phyloP scores from a whole-genome alignment of 345 rosid species.

The Arabis alpina region DNA sequence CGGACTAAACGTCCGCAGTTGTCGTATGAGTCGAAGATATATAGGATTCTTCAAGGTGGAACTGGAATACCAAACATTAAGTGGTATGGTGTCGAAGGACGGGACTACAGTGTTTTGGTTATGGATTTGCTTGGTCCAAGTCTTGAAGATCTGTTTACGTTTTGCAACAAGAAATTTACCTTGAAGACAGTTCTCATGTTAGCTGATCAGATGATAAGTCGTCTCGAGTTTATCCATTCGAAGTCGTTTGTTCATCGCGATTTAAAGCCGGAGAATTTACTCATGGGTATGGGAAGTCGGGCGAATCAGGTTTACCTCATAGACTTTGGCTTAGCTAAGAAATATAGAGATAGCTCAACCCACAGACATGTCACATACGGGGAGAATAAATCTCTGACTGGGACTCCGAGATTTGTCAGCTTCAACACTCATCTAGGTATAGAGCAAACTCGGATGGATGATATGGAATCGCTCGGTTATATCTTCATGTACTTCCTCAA shows the following conservation, averaged over 20 bases:
- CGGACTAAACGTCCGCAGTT: slow-evolving; percentile 91
- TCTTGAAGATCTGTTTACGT: slow-evolving; percentile 92
- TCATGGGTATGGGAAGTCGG: slow-evolving; percentile 92
- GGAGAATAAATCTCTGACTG: slow-evolving; percentile 93
- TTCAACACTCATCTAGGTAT: slow-evolving; percentile 99
- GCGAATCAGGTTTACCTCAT: slow-evolving; percentile 91
- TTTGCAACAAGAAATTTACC: slow-evolving; percentile 78
- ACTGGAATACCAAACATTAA: slow-evolving; percentile 92
- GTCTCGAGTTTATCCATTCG: slow-evolving; percentile 89
- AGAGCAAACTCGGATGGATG: slow-evolving; percentile 99
- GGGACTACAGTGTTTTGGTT: slow-evolving; percentile 76
- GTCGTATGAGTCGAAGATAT: slow-evolving; percentile 77
- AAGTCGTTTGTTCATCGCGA: slow-evolving; percentile 94
- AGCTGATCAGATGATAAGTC: slow-evolving; percentile 98
- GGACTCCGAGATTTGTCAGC: slow-evolving; percentile 99
- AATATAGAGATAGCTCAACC: slow-evolving; percentile 78
- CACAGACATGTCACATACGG: slow-evolving; percentile 87
- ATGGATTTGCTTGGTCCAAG: slow-evolving; percentile 99
- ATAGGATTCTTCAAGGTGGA: slow-evolving; percentile 90
- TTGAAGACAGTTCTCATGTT: slow-evolving; percentile 97
- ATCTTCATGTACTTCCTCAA: slow-evolving; percentile 92
- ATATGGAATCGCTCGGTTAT: slow-evolving; percentile 96
- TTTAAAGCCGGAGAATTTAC: slow-evolving; percentile 92
- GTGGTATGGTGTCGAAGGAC: slow-evolving; percentile 93
- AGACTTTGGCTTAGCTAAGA: slow-evolving; percentile 95